Evolutionary conservation across 257 asterid genomes (phyloP), one percentile per base, ranked within the genome.

Genomic region (Solanum raphanifolium): DNA sequence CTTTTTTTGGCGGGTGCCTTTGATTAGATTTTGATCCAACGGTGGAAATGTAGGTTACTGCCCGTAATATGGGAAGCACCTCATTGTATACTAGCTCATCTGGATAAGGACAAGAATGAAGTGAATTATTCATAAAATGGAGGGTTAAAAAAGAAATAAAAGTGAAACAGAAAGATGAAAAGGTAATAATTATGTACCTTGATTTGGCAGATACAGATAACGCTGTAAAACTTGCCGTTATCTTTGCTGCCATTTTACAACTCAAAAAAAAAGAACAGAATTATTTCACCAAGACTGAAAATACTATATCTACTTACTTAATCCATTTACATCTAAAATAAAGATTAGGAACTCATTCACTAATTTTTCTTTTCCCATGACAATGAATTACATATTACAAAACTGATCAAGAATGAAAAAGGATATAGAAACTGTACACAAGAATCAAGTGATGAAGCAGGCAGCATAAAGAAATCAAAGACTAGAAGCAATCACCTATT

Each of bases 401-500:
- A 86, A 91, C 86, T 88, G 88, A 60, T 87, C 91, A 90, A 93
- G 88, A 88, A 89, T 87, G 90, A 58, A 87, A 87, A 86, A 81
- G 62, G 39, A 72, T 18, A 89, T 87, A 48, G 83, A 75, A 90
- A 90, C 98, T 94, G 94, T 95, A 95, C 98, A 95, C 88, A 95
- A 93, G 94, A 95, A 95, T 94, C 73, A 88, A 88, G 86, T 62
- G 88, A 55, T 1, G 65, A 20, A 23, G 89, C 87, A 88, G 88
- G 91, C 85, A 85, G 68, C 91, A 66, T 65, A 86, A 75, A 85
- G 84, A 69, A 38, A 72, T 21, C 13, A 73, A 23, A 35, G 84
- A 21, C 83, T 34, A 36, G 32, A 34, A 86, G n/a, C 85, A 32
- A 72, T 73, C 84, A 86, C 73, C 84, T 86, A 82, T 48, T 46